A percentile compares a stretch with the other conserved stretches of the same genome.
Evolutionary conservation across 1,284 basidiomycete genomes (phyloP).

Genomic region (Tilletia walkeri): DNA sequence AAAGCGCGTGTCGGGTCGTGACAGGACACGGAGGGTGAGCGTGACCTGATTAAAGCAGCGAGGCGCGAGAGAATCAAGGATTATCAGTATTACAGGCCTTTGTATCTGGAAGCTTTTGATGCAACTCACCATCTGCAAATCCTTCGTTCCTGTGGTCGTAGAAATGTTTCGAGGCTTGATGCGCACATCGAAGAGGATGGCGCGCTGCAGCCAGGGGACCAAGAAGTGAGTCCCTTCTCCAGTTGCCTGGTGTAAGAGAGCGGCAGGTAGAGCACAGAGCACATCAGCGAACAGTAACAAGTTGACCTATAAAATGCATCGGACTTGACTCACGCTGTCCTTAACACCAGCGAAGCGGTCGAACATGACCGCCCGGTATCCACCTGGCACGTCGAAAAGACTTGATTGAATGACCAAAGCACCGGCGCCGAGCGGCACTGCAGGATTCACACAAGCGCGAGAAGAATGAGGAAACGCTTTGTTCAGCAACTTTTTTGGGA

Average conservation of each 20-base stretch:
- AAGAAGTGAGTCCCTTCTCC: conserved; percentile 91
- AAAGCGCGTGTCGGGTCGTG: conserved; percentile 83
- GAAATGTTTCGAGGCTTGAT: conserved; percentile 97
- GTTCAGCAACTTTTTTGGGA: neutral
- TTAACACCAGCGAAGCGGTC: conserved; percentile 90
- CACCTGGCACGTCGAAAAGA: conserved; percentile 59
- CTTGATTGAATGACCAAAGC: conserved; percentile 55
- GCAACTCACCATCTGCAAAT: conserved; percentile 76
- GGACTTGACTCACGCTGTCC: conserved; percentile 24
- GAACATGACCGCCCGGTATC: conserved; percentile 95
- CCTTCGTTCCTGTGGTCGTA: conserved; percentile 90
- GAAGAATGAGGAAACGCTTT: no score
- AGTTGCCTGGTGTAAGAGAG: conserved; percentile 24
- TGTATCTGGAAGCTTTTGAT: neutral
- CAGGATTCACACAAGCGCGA: conserved; percentile 14
- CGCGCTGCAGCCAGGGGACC: conserved; percentile 82
- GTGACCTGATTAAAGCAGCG: conserved; percentile 60
- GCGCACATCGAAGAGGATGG: conserved; percentile 94
- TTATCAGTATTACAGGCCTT: neutral
- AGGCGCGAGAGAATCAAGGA: no score
- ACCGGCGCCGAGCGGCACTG: conserved; percentile 54
- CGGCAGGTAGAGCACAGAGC: neutral
- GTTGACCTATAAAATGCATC: neutral
- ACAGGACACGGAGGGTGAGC: conserved; percentile 91
- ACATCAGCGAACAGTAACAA: no score